Conservation (phyloP, 148 eudicot genomes). For the Diospyros lotus region DNA sequence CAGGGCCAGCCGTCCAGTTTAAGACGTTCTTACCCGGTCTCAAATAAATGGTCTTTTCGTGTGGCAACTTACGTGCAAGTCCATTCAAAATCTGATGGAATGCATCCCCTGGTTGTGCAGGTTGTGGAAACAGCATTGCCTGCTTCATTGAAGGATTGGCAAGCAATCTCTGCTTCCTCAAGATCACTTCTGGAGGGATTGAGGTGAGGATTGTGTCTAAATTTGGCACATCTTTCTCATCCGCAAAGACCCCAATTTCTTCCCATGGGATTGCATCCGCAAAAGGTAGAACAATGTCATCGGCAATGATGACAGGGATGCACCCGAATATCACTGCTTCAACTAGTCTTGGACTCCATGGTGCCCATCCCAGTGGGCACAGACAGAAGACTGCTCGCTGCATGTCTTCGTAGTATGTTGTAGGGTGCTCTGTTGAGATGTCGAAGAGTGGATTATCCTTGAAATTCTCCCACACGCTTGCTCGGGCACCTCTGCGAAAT, state of each 20-base stretch:
- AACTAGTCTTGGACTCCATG: conserved; percentile 94
- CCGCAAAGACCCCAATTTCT: conserved; percentile 81
- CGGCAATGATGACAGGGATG: conserved; percentile 93
- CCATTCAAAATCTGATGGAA: conserved; percentile 94
- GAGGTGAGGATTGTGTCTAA: conserved; percentile 80
- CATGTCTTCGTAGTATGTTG: conserved; percentile 95
- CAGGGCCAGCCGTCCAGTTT: conserved; percentile 95
- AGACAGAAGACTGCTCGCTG: conserved; percentile 88
- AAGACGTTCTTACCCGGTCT: conserved; percentile 56
- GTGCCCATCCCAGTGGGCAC: conserved; percentile 98
- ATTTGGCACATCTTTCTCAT: conserved; percentile 80
- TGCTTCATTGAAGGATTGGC: conserved; percentile 94
- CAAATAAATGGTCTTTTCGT: conserved; percentile 51
- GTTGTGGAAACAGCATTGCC: conserved; percentile 91
- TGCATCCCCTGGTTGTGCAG: conserved; percentile 91
- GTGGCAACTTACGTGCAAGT: conserved; percentile 85
- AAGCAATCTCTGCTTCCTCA: conserved; percentile 84
- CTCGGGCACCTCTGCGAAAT: conserved; percentile 74
- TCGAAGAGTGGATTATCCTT: conserved; percentile 93
- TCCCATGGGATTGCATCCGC: conserved; percentile 99
- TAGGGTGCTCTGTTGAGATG: conserved; percentile 92
- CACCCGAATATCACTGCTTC: conserved; percentile 95
- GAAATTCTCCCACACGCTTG: conserved; percentile 94
- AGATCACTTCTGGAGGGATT: conserved; percentile 69
- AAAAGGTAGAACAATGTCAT: conserved; percentile 86